Base-by-base conservation (phyloP, 768 basidiomycete species). In the Serendipita sp. region DNA sequence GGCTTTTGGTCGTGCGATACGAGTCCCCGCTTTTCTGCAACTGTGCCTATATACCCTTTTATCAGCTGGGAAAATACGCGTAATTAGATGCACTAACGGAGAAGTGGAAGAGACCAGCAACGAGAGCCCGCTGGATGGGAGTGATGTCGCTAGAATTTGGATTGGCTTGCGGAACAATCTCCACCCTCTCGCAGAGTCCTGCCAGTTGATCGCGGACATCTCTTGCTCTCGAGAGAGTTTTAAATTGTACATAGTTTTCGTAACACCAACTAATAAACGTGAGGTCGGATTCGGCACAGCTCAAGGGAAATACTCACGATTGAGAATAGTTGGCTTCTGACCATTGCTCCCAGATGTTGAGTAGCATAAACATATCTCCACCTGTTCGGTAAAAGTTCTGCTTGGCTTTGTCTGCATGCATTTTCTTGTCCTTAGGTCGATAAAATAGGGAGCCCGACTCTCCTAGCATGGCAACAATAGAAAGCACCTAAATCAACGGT, bases 261-360 rank as follows among this genome's bases (percentile, higher is more conserved):
- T 94, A 96, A 69, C 91, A 94, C 75, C 91, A 64, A n/a, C 63
- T 65, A 58, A 30, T 28, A 28, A 24, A 20, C 16, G 5, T 28
- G 9, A 28, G 30, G 9, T 64, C 41, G 17, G 30, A 31, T 13
- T 20, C 60, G 26, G 16, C 45, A 58, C 30, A 26, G 24, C 30
- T 20, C 9, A 20, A n/a, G n/a, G n/a, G 53, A 31, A 26, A 26
- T n/a, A 65, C 68, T 62, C 69, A 96, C 68, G 94, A 90, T 71
- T 97, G 91, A 22, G 91, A 94, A 71, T 93, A 98, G 69, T 92
- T 92, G 24, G 94, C 90, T 66, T 99, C 96, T 20, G 89, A 89
- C 96, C 96, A 99, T 70, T 97, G 94, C 71, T 97, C 94, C 88
- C 93, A 98, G 13, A 98, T 91, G 71, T 98, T 98, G 28, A 99